Evolutionary conservation across 1,139 yeast genomes (phyloP).

Genomic region (Yamadazyma jaroonii): DNA sequence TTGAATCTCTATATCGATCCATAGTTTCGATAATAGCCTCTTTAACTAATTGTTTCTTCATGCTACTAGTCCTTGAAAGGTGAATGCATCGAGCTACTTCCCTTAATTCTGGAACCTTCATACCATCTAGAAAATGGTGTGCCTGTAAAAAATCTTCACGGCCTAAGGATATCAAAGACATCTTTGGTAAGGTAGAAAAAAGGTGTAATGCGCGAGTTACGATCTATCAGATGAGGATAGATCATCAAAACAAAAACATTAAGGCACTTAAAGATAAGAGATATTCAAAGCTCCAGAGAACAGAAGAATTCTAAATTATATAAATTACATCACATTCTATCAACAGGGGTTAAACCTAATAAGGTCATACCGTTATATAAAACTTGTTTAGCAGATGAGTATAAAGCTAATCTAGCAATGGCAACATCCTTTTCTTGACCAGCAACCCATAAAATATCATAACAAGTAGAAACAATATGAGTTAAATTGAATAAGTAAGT

Average conservation of each 20-base stretch:
- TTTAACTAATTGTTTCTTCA: not conserved
- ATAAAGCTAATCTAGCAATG: constrained; percentile 88
- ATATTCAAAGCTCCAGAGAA: too few relatives aligned
- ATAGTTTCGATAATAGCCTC: not conserved
- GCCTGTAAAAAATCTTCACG: not conserved
- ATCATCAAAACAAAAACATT: too few relatives aligned
- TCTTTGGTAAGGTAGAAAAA: too few relatives aligned
- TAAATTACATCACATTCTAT: constrained; percentile 73
- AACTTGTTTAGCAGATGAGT: constrained; percentile 87
- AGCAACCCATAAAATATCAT: constrained; percentile 95
- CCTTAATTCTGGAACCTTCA: not conserved
- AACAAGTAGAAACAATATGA: constrained; percentile 92
- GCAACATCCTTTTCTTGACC: constrained; percentile 92
- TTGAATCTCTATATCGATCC: not conserved
- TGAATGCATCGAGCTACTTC: not conserved
- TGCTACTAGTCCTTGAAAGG: not conserved
- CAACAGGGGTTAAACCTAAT: constrained; percentile 95
- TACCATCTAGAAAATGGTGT: not conserved
- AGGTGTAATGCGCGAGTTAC: too few relatives aligned
- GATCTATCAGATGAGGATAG: too few relatives aligned
- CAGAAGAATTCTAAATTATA: not conserved
- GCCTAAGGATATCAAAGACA: not conserved
- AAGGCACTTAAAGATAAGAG: too few relatives aligned
- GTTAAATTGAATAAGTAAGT: constrained; percentile 90
- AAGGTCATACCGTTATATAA: constrained; percentile 87